These are phyloP conservation scores for Aspergillus funiculosus DNA, from an alignment of 495 filamentous ascomycete species.

Conservation along the genomic window DNA sequence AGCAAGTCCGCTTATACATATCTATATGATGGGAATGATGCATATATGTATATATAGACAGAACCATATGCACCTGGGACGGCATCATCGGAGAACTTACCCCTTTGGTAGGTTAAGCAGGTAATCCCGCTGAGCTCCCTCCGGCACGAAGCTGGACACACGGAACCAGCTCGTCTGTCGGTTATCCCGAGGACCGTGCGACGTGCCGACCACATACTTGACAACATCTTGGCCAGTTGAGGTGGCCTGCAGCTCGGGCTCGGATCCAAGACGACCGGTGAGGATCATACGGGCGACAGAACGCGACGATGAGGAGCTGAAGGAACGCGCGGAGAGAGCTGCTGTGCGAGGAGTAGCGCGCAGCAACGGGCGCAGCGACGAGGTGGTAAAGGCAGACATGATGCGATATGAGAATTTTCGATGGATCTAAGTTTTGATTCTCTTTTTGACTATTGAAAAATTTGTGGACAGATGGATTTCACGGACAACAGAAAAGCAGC, in stretches of 20 bases:
- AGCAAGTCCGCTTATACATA: background rate
- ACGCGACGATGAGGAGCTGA: slow-evolving; percentile 48
- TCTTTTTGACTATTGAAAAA: no score
- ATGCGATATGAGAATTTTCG: slow-evolving; percentile 28
- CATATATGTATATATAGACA: slow-evolving; percentile 2
- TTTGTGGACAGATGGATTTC: no score
- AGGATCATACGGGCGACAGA: slow-evolving; percentile 58
- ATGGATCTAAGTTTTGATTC: background rate
- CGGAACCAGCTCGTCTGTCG: slow-evolving; percentile 71
- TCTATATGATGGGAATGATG: background rate
- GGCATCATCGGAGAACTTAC: background rate
- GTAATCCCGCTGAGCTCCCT: slow-evolving; percentile 56
- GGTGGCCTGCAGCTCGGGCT: slow-evolving; percentile 63
- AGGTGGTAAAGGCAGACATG: slow-evolving; percentile 47
- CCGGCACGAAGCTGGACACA: slow-evolving; percentile 58
- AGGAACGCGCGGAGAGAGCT: slow-evolving; percentile 48
- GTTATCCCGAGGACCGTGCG: slow-evolving; percentile 52
- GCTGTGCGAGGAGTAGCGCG: slow-evolving; percentile 26
- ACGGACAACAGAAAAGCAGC: no score
- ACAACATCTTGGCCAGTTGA: slow-evolving; percentile 62
- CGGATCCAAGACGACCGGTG: slow-evolving; percentile 65
- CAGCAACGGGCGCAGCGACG: slow-evolving; percentile 33
- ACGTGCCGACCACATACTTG: slow-evolving; percentile 59
- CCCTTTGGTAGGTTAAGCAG: slow-evolving; percentile 48
- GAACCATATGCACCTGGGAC: background rate